Percentiles rank a stretch among this genome's conserved stretches.
Conservation (phyloP, 1,284 basidiomycete species). For the Takashimella koratensis region DNA sequence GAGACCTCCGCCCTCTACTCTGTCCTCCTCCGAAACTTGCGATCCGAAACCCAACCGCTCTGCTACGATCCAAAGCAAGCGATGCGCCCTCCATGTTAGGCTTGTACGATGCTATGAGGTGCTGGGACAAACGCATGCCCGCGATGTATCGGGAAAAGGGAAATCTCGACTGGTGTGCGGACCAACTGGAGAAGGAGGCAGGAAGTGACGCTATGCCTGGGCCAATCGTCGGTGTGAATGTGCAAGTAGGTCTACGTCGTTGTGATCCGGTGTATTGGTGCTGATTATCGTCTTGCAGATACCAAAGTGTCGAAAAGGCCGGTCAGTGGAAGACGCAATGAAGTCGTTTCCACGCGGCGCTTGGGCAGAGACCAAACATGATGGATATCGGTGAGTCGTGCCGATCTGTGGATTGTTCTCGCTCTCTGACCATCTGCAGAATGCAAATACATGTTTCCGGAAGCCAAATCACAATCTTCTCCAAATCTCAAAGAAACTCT, state of each 20-base stretch:
- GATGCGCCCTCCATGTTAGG: conserved; percentile 54
- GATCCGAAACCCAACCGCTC: conserved; percentile 27
- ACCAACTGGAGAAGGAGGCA: conserved; percentile 52
- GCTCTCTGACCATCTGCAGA: conserved; percentile 29
- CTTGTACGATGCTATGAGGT: conserved; percentile 62
- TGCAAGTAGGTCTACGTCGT: conserved; percentile 55
- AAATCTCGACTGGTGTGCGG: conserved; percentile 60
- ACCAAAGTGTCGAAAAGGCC: conserved; percentile 72
- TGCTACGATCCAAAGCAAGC: conserved; percentile 32
- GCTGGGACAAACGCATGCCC: conserved; percentile 67
- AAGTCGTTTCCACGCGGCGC: conserved; percentile 48
- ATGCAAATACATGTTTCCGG: conserved; percentile 70
- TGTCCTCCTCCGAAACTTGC: conserved; percentile 57
- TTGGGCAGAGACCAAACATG: conserved; percentile 86
- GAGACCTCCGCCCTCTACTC: conserved; percentile 71
- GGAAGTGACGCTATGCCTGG: conserved; percentile 20
- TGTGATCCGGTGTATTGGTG: too few relatives aligned
- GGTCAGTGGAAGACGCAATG: conserved; percentile 58
- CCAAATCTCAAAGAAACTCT: conserved; percentile 76
- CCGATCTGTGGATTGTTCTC: background rate
- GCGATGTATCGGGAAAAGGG: conserved; percentile 57
- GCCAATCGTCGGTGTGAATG: conserved; percentile 54
- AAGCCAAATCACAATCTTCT: conserved; percentile 67
- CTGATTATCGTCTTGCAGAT: conserved; percentile 53
- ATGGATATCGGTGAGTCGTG: conserved; percentile 65